These are phyloP conservation scores for Butyriboletus loyo DNA, from an alignment of 768 basidiomycete species.

Conservation along the genomic window DNA sequence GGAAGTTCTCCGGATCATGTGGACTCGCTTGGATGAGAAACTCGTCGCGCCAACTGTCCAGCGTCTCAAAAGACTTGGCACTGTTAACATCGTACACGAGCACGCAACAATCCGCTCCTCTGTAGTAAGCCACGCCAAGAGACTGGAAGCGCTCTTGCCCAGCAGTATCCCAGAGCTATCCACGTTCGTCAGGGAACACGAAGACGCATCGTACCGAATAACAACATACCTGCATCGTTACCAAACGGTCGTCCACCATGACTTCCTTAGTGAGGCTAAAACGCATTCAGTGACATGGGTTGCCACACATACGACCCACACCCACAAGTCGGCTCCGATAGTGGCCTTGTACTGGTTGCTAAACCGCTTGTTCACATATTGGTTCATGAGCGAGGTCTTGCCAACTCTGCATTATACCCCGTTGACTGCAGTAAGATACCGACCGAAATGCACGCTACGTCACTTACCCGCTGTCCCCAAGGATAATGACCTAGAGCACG, in stretches of 20 bases:
- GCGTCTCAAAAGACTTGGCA: constrained; percentile 95
- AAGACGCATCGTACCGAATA: neutral
- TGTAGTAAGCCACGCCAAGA: constrained; percentile 97
- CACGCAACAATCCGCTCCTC: constrained; percentile 98
- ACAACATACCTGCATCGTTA: constrained; percentile 90
- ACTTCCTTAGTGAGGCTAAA: constrained; percentile 93
- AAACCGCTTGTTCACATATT: constrained; percentile 99
- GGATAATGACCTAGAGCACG: constrained; percentile 83
- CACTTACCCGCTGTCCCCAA: constrained; percentile 92
- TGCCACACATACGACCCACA: constrained; percentile 21
- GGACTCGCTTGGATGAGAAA: constrained; percentile 99
- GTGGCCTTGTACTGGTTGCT: constrained; percentile 99
- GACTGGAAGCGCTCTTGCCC: constrained; percentile 99
- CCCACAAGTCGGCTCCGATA: constrained; percentile 94
- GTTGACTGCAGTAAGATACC: constrained; percentile 4
- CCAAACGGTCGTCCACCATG: constrained; percentile 95
- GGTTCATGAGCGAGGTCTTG: constrained; percentile 99
- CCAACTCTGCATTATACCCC: constrained; percentile 64
- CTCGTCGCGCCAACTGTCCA: constrained; percentile 99
- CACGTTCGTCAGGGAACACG: constrained; percentile 1
- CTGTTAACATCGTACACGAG: constrained; percentile 99
- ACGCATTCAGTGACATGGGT: constrained; percentile 5
- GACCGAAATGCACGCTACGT: neutral
- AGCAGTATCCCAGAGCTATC: constrained; percentile 98
- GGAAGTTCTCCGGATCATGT: constrained; percentile 99